Evolutionary conservation across 2,329 filamentous ascomycete genomes (phyloP).

Genomic region (Phoma sp.): DNA sequence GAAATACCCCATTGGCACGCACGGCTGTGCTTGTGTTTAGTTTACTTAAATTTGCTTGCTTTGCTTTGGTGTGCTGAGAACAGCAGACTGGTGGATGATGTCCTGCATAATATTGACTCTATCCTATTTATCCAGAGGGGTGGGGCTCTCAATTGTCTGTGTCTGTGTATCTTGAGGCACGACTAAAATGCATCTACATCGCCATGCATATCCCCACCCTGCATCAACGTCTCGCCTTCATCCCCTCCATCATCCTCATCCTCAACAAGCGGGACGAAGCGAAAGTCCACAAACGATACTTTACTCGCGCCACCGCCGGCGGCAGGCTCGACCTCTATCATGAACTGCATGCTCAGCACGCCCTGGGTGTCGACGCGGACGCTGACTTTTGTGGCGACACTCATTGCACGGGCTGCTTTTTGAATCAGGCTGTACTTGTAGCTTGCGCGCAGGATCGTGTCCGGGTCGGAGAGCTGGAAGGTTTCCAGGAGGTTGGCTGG

Average conservation of each 20-base stretch:
- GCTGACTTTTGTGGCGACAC: constrained; percentile 88
- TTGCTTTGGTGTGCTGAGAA: too few relatives aligned
- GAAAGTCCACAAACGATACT: constrained; percentile 80
- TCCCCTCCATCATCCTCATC: constrained; percentile 57
- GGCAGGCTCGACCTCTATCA: constrained; percentile 78
- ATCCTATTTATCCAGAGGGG: too few relatives aligned
- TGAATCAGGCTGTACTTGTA: constrained; percentile 90
- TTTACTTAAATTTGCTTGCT: too few relatives aligned
- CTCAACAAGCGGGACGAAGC: constrained; percentile 76
- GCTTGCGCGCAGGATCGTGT: constrained; percentile 56
- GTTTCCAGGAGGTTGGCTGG: constrained; percentile 69
- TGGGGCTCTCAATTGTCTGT: too few relatives aligned
- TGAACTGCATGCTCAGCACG: constrained; percentile 92
- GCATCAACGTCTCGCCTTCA: constrained; percentile 27
- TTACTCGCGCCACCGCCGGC: constrained; percentile 49
- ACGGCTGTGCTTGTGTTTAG: too few relatives aligned
- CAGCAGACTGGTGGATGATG: too few relatives aligned
- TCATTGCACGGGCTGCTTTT: constrained; percentile 90
- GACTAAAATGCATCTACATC: neutral
- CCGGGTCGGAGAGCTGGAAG: constrained; percentile 62
- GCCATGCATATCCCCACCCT: constrained; percentile 7
- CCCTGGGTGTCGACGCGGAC: constrained; percentile 86
- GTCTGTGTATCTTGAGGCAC: too few relatives aligned
- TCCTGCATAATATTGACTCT: too few relatives aligned
- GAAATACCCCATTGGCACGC: too few relatives aligned